phyloP scores from a whole-genome alignment of 768 basidiomycete species.

The Boletus sensibilis region DNA sequence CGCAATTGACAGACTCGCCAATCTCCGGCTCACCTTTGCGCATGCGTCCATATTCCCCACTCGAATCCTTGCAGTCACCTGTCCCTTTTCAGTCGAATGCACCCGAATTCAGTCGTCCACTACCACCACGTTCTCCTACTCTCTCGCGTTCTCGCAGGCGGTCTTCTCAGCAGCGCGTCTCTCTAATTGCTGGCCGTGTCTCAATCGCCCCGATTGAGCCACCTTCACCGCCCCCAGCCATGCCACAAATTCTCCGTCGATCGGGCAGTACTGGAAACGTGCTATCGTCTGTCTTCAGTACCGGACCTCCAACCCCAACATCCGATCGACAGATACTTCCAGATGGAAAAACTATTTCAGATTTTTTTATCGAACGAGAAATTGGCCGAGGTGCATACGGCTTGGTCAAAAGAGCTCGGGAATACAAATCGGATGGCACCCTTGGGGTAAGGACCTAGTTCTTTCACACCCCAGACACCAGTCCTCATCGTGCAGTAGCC shows the following conservation, averaged over 20 bases:
- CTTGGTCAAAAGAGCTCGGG: slow-evolving; percentile 85
- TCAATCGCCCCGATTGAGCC: slow-evolving; percentile 76
- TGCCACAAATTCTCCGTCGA: slow-evolving; percentile 63
- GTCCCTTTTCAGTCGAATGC: slow-evolving; percentile 20
- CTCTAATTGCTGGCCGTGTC: slow-evolving; percentile 78
- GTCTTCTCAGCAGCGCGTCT: slow-evolving; percentile 83
- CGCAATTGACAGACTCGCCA: slow-evolving; percentile 33
- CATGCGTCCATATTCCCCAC: slow-evolving; percentile 36
- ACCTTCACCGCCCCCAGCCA: slow-evolving; percentile 58
- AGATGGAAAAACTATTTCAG: slow-evolving; percentile 74
- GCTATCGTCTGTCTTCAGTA: slow-evolving; percentile 58
- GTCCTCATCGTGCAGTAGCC: slow-evolving; percentile 48
- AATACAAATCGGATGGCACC: slow-evolving; percentile 69
- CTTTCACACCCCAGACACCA: slow-evolving; percentile 1
- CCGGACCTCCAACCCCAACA: slow-evolving; percentile 63
- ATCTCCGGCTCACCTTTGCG: slow-evolving; percentile 32
- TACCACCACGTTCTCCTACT: slow-evolving; percentile 49
- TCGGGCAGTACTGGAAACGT: slow-evolving; percentile 62
- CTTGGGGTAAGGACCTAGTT: slow-evolving; percentile 66
- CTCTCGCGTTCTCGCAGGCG: slow-evolving; percentile 67
- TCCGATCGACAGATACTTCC: slow-evolving; percentile 25
- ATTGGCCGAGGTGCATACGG: slow-evolving; percentile 96
- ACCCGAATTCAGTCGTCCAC: slow-evolving; percentile 26
- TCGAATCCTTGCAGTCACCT: slow-evolving; percentile 16
- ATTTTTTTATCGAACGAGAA: slow-evolving; percentile 83